Evolutionary conservation across 1,284 basidiomycete genomes (phyloP).

Genomic region (Malassezia furfur): DNA sequence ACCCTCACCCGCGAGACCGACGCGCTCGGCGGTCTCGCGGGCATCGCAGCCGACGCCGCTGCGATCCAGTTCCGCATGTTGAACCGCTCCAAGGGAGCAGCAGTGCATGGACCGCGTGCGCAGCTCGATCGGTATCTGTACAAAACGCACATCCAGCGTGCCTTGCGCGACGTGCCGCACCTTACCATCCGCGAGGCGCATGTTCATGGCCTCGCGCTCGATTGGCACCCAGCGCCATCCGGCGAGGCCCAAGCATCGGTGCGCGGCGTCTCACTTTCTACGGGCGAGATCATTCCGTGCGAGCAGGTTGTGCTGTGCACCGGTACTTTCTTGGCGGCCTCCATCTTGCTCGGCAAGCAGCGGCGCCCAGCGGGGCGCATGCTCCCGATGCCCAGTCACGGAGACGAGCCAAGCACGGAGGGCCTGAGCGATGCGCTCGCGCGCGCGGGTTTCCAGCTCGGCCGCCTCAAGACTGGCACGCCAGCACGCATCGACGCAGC

Average conservation of each 20-base stretch:
- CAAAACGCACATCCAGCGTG: slow-evolving; percentile 67
- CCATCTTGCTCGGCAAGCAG: slow-evolving; percentile 75
- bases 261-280: slow-evolving; percentile 61
- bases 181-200: slow-evolving; percentile 64
- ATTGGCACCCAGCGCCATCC: slow-evolving; percentile 42
- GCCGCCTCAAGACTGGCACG: slow-evolving; percentile 77
- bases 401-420: slow-evolving; percentile 48
- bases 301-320: slow-evolving; percentile 76
- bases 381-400: slow-evolving; percentile 59
- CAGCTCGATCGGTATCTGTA: slow-evolving; percentile 77
- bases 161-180: slow-evolving; percentile 59
- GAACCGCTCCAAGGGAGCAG: slow-evolving; percentile 73
- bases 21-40: slow-evolving; percentile 63
- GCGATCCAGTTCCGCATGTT: slow-evolving; percentile 78
- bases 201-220: slow-evolving; percentile 68
- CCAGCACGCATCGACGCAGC: slow-evolving; percentile 66
- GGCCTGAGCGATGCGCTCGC: slow-evolving; percentile 67
- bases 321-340: slow-evolving; percentile 77
- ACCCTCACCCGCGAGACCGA: slow-evolving; percentile 78
- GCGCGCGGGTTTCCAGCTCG: slow-evolving; percentile 67
- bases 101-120: slow-evolving; percentile 79
- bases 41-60: slow-evolving; percentile 58
- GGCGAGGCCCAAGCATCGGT: slow-evolving; percentile 55
- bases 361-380: slow-evolving; percentile 73
- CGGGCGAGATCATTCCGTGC: slow-evolving; percentile 66